Percentiles rank a stretch among this genome's conserved stretches.
phyloP scores from a whole-genome alignment of 2,329 filamentous ascomycete genomes.

The Fusarium sp. region DNA sequence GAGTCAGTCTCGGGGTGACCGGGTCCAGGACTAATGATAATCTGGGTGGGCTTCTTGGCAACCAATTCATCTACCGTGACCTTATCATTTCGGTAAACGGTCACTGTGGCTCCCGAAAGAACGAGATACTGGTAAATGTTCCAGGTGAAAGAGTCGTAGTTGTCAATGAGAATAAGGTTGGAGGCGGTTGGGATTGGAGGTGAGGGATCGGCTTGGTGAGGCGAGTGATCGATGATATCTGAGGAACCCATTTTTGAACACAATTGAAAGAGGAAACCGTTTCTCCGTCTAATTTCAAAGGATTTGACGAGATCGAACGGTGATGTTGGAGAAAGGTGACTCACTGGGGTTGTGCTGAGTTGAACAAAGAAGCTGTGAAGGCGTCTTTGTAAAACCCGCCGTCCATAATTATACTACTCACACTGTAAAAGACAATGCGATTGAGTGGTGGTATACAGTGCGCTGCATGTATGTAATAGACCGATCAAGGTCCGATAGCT shows the following conservation, averaged over 20 bases:
- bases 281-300: conserved; percentile 5
- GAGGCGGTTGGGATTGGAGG: conserved; percentile 82
- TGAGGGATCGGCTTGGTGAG: conserved; percentile 83
- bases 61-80: conserved; percentile 88
- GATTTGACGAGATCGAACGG: conserved; percentile 19
- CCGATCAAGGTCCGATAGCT: conserved; percentile 46
- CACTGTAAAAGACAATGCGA: not conserved
- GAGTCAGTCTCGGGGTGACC: conserved; percentile 94
- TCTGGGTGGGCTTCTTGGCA: conserved; percentile 87
- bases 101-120: conserved; percentile 93
- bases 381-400: conserved; percentile 22
- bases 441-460: conserved; percentile 32
- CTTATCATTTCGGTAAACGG: conserved; percentile 93
- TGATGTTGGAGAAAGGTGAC: conserved; percentile 42
- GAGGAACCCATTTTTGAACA: conserved; percentile 62
- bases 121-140: conserved; percentile 99
- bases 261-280: not conserved
- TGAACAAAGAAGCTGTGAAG: conserved; percentile 41
- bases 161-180: conserved; percentile 96
- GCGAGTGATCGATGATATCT: conserved; percentile 83
- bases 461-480: conserved; percentile 1
- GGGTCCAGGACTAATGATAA: conserved; percentile 95
- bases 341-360: conserved; percentile 33
- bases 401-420: not conserved
- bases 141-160: conserved; percentile 99